These are phyloP conservation scores for Colletotrichum sp. DNA, from an alignment of 2,329 filamentous ascomycete genomes.

Conservation along the genomic window DNA sequence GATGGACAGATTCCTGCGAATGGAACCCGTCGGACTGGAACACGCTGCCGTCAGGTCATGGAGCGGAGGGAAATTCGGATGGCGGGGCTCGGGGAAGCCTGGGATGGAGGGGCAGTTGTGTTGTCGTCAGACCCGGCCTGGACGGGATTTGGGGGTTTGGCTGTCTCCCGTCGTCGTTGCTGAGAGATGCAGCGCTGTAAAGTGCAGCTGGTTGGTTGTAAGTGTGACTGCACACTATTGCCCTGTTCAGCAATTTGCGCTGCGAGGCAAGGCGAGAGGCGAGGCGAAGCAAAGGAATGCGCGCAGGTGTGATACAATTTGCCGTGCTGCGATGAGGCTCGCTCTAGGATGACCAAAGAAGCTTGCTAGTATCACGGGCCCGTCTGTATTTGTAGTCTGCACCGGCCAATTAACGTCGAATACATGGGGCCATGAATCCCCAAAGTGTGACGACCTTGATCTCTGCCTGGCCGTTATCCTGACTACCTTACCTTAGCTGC, in stretches of 20 bases:
- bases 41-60: not conserved
- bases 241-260: not conserved
- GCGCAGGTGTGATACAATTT: not conserved
- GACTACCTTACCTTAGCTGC: not conserved
- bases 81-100: constrained; percentile 6
- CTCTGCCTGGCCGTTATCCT: not conserved
- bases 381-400: constrained; percentile 16
- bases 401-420: constrained; percentile 3
- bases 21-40: not conserved
- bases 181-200: not conserved
- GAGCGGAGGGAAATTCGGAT: not conserved
- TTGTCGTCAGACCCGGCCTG: not conserved
- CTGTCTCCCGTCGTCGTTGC: not conserved
- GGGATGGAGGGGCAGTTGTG: not conserved
- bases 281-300: not conserved
- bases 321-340: not conserved
- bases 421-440: not conserved
- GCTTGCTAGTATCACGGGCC: not conserved
- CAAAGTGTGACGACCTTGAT: constrained; percentile 11
- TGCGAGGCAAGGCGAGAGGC: not conserved
- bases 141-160: not conserved
- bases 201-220: not conserved
- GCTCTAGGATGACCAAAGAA: not conserved
- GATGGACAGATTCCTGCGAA: not conserved
- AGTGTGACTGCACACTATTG: not conserved